Conservation (phyloP, 2,329 filamentous ascomycete species). For the Chlorencoelia australis region DNA sequence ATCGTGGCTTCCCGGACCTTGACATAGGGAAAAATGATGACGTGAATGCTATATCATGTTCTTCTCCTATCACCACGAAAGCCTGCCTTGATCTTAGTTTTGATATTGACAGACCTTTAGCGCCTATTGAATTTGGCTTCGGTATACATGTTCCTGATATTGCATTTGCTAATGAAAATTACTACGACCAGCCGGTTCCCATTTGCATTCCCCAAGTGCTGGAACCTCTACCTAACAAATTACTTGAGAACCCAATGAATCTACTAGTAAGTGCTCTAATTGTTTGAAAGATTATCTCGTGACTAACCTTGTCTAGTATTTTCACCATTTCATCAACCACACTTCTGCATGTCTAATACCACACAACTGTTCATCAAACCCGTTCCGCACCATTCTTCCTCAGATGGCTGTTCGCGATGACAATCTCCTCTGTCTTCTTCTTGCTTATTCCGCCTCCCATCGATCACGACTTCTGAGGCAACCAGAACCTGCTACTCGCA, state of each 20-base stretch:
- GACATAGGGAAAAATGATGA: conserved; percentile 67
- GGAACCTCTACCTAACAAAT: conserved; percentile 38
- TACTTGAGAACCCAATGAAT: conserved; percentile 70
- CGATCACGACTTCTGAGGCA: conserved; percentile 65
- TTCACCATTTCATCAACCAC: conserved; percentile 66
- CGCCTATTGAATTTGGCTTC: conserved; percentile 37
- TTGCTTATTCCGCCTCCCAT: conserved; percentile 79
- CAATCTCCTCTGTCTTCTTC: conserved; percentile 64
- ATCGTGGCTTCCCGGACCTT: conserved; percentile 58
- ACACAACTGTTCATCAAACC: conserved; percentile 42
- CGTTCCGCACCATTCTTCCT: conserved; percentile 39
- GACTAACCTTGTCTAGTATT: conserved; percentile 25
- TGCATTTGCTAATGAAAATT: conserved; percentile 49
- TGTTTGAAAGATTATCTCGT: conserved; percentile 6
- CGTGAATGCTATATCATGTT: conserved; percentile 48
- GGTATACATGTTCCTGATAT: conserved; percentile 38
- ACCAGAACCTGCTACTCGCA: conserved; percentile 64
- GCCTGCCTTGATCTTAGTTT: conserved; percentile 15
- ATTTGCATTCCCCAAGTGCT: conserved; percentile 44
- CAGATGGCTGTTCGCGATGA: conserved; percentile 58
- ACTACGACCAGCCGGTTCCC: conserved; percentile 59
- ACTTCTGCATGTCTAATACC: conserved; percentile 54
- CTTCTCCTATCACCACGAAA: conserved; percentile 27
- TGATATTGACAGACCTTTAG: conserved; percentile 11
- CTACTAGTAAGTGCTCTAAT: conserved; percentile 37